These are phyloP conservation scores for Lentinula raphanica DNA, from an alignment of 768 basidiomycete genomes.

Conservation along the genomic window DNA sequence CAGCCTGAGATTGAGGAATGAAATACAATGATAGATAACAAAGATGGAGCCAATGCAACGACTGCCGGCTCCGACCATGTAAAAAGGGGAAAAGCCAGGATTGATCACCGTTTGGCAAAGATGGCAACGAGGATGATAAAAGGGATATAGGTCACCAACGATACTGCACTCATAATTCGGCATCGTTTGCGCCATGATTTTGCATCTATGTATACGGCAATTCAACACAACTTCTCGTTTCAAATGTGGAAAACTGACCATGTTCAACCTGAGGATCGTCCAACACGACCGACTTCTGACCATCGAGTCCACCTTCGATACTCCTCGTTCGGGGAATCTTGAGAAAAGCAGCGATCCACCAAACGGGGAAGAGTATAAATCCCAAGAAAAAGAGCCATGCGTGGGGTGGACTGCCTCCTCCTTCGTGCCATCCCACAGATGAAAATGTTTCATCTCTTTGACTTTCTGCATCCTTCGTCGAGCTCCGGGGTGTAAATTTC, in stretches of 20 bases:
- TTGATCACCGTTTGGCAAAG: conserved; percentile 32
- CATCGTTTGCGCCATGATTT: conserved; percentile 71
- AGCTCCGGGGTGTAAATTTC: not conserved
- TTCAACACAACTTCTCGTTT: not conserved
- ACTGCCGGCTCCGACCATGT: too few relatives aligned
- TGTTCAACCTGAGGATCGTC: conserved; percentile 79
- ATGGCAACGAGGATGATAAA: conserved; percentile 72
- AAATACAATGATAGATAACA: not conserved
- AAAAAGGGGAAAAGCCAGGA: too few relatives aligned
- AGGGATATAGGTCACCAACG: conserved; percentile 71
- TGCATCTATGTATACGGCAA: conserved; percentile 47
- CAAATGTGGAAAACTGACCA: conserved; percentile 39
- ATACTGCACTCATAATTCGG: conserved; percentile 64
- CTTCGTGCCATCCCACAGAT: conserved; percentile 12
- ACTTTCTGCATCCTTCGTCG: conserved; percentile 23
- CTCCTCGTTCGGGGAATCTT: conserved; percentile 50
- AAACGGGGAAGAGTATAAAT: conserved; percentile 47
- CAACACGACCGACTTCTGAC: conserved; percentile 65
- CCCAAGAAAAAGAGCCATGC: conserved; percentile 54
- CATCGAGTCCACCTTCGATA: conserved; percentile 44
- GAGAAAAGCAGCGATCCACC: conserved; percentile 40
- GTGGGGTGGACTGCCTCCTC: conserved; percentile 31
- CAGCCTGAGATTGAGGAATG: not conserved
- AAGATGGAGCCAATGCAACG: not conserved
- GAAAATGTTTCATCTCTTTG: conserved; percentile 8